Conservation (phyloP, 2,329 filamentous ascomycete genomes). For the Stagonosporopsis cucurbitacearum region DNA sequence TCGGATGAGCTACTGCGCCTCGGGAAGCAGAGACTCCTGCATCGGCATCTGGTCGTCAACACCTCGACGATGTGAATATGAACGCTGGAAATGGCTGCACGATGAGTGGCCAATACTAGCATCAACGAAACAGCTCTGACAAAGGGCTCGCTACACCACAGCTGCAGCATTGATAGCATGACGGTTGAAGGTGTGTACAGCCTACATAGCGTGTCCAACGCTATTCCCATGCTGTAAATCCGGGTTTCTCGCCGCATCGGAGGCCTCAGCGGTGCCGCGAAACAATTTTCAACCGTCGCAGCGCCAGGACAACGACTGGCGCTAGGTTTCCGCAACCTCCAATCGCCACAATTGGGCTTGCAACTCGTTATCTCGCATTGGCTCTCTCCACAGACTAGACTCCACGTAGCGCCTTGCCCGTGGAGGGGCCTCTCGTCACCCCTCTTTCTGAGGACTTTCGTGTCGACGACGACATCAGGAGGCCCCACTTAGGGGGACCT, state of each 20-base stretch:
- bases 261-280: conserved; percentile 17
- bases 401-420: conserved; percentile 20
- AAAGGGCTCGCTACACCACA: neutral
- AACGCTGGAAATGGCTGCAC: neutral
- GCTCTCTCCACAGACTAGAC: conserved; percentile 26
- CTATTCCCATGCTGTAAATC: conserved; percentile 25
- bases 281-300: conserved; percentile 20
- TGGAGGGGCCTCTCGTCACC: conserved; percentile 28
- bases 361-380: conserved; percentile 33
- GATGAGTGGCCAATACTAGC: neutral
- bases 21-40: conserved; percentile 1
- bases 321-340: conserved; percentile 21
- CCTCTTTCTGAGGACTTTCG: conserved; percentile 26
- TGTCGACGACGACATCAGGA: conserved; percentile 23
- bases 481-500: conserved; percentile 28
- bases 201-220: conserved; percentile 26
- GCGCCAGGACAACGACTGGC: conserved; percentile 22
- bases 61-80: neutral
- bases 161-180: neutral
- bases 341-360: conserved; percentile 25
- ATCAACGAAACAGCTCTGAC: neutral
- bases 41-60: neutral
- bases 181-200: neutral
- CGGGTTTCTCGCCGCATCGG: conserved; percentile 29
- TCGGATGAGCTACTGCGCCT: conserved; percentile 9